phyloP scores from a whole-genome alignment of 768 basidiomycete genomes.

The Lenzites betulinus region DNA sequence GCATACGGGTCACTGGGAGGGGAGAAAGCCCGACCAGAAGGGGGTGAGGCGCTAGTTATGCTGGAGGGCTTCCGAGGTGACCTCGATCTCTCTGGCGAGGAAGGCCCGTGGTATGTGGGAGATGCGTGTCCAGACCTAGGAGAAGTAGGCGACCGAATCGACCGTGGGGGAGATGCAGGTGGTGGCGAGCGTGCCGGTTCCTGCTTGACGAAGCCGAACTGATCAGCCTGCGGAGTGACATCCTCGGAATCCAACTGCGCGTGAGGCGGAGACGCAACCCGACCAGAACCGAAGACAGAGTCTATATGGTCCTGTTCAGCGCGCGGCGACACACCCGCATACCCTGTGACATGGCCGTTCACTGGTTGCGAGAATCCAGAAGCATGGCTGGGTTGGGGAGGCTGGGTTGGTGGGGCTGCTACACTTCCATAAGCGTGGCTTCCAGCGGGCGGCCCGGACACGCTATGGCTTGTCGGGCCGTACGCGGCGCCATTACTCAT shows the following conservation, averaged over 20 bases:
- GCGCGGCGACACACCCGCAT: not conserved
- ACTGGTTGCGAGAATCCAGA: not conserved
- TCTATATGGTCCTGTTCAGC: not conserved
- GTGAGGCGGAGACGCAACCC: not conserved
- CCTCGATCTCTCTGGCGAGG: conserved; percentile 9
- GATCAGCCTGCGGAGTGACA: not conserved
- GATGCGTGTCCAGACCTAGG: conserved; percentile 12
- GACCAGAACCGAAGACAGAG: not conserved
- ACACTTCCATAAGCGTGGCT: not conserved
- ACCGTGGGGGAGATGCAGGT: conserved; percentile 11
- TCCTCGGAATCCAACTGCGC: conserved; percentile 2
- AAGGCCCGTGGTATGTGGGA: conserved; percentile 20
- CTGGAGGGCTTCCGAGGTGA: conserved; percentile 11
- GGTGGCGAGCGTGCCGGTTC: not conserved
- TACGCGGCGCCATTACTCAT: not conserved
- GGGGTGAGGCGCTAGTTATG: not conserved
- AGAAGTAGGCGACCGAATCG: conserved; percentile 19
- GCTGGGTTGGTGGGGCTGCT: not conserved
- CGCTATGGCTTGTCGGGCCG: not conserved
- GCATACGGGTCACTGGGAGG: conserved; percentile 6
- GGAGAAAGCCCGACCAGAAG: not conserved
- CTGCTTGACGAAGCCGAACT: not conserved
- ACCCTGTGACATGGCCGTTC: not conserved
- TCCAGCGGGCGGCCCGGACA: not conserved
- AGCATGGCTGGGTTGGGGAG: not conserved